Conservation (phyloP, 352 stramenopile genomes). For the Phytophthora ramorum region DNA sequence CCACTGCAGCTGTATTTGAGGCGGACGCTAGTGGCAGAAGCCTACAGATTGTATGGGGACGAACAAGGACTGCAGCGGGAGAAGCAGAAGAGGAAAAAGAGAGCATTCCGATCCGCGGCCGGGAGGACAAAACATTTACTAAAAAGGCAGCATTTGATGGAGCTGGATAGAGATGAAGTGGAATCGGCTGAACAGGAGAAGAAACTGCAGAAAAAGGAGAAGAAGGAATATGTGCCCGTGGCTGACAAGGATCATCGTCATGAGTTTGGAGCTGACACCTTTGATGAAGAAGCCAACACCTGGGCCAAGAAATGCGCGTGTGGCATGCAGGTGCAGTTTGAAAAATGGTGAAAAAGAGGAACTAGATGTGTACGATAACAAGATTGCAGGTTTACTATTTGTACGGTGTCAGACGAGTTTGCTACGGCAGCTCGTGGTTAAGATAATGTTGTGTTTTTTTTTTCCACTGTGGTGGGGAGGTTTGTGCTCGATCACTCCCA, state of each 20-base stretch:
- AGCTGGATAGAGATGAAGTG: constrained; percentile 12
- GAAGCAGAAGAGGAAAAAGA: constrained; percentile 51
- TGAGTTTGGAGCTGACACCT: constrained; percentile 50
- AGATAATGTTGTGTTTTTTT: constrained; percentile 17
- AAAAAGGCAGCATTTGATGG: constrained; percentile 48
- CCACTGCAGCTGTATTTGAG: constrained; percentile 72
- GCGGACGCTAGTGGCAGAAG: constrained; percentile 60
- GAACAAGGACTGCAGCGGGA: constrained; percentile 50
- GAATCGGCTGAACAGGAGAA: constrained; percentile 8
- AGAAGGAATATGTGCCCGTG: constrained; percentile 45
- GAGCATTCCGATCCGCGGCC: constrained; percentile 57
- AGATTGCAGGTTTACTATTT: constrained; percentile 24
- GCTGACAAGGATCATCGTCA: constrained; percentile 67
- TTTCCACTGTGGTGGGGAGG: not conserved
- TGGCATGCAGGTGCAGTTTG: constrained; percentile 72
- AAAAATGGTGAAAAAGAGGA: constrained; percentile 62
- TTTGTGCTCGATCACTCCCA: constrained; percentile 34
- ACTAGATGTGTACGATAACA: constrained; percentile 32
- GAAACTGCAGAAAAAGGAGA: constrained; percentile 15
- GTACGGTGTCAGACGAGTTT: constrained; percentile 1
- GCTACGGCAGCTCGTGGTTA: constrained; percentile 2
- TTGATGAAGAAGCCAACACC: constrained; percentile 39
- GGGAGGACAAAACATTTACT: constrained; percentile 65
- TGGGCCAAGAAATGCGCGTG: constrained; percentile 69
- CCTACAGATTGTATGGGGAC: constrained; percentile 55